These are phyloP conservation scores for Gnetum montanum DNA, from an alignment of 75 land plant genomes.

Conservation along the genomic window DNA sequence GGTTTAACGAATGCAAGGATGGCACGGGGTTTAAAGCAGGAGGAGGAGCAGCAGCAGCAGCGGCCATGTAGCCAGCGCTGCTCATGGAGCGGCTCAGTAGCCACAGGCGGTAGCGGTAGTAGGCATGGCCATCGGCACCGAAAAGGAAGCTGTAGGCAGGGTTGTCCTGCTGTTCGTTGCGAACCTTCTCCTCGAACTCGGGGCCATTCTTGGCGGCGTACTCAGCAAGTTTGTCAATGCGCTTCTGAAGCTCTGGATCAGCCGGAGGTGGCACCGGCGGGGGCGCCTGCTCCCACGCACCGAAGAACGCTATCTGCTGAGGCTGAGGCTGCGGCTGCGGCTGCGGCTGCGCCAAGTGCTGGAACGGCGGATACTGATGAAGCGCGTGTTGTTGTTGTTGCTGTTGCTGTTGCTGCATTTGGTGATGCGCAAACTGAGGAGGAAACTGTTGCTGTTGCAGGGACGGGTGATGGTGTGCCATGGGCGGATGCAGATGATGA, in stretches of 20 bases:
- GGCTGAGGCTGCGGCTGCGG: constrained; percentile 31
- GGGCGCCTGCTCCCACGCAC: constrained; percentile 66
- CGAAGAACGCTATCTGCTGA: constrained; percentile 17
- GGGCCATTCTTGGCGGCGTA: constrained; percentile 91
- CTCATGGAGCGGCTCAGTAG: constrained; percentile 31
- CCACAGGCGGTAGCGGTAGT: constrained; percentile 84
- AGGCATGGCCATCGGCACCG: constrained; percentile 83
- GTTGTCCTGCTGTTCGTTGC: constrained; percentile 85
- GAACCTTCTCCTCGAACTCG: constrained; percentile 82
- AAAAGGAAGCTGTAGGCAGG: constrained; percentile 82
- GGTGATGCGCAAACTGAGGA: constrained; percentile 13
- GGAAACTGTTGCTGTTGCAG: constrained; percentile 46
- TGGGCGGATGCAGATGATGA: constrained; percentile 12
- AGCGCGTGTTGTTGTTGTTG: neutral
- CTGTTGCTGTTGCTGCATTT: constrained; percentile 11
- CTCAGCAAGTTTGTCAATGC: constrained; percentile 86
- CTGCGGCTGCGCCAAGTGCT: constrained; percentile 10
- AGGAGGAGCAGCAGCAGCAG: constrained; percentile 29
- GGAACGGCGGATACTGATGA: neutral
- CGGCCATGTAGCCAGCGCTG: constrained; percentile 20
- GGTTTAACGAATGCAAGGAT: constrained; percentile 14
- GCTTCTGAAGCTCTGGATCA: constrained; percentile 81
- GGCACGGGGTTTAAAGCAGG: constrained; percentile 27
- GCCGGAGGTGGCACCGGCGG: constrained; percentile 63
- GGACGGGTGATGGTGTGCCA: constrained; percentile 20